A percentile compares a stretch with the other conserved stretches of the same genome.
Evolutionary conservation across 2,329 filamentous ascomycete species (phyloP).

Genomic region (Aaosphaeria pasadenensis): DNA sequence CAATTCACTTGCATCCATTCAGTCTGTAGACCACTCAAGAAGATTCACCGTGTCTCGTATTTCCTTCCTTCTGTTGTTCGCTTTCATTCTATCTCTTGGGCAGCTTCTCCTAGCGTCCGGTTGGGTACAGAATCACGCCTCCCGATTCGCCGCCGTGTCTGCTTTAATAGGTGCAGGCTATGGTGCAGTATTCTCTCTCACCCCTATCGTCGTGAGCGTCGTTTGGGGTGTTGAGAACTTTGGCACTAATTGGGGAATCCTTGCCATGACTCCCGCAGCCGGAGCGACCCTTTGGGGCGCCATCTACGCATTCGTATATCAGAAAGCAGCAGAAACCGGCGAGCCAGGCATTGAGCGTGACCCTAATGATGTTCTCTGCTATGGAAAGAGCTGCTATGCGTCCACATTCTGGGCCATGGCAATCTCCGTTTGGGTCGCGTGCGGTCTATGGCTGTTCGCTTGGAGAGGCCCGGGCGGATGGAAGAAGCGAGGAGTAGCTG

Average conservation of each 20-base stretch:
- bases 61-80: constrained; percentile 73
- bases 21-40: constrained; percentile 13
- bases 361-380: constrained; percentile 62
- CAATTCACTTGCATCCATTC: constrained; percentile 38
- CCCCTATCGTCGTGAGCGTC: constrained; percentile 90
- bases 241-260: constrained; percentile 95
- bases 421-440: constrained; percentile 73
- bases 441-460: constrained; percentile 61
- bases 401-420: constrained; percentile 84
- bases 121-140: constrained; percentile 66
- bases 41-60: constrained; percentile 71
- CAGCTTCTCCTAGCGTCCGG: constrained; percentile 77
- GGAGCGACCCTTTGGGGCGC: constrained; percentile 89
- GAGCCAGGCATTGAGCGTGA: constrained; percentile 28
- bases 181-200: constrained; percentile 84
- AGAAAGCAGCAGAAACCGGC: constrained; percentile 57
- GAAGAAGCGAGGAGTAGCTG: constrained; percentile 71
- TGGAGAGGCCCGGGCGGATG: constrained; percentile 79
- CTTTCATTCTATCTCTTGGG: constrained; percentile 67
- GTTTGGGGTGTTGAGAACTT: constrained; percentile 99
- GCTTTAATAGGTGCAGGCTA: constrained; percentile 86
- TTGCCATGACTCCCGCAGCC: constrained; percentile 84
- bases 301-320: constrained; percentile 80
- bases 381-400: constrained; percentile 78
- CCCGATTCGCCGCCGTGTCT: constrained; percentile 83